These are phyloP conservation scores for Diplodia corticola DNA, from an alignment of 2,329 filamentous ascomycete genomes.

Conservation along the genomic window DNA sequence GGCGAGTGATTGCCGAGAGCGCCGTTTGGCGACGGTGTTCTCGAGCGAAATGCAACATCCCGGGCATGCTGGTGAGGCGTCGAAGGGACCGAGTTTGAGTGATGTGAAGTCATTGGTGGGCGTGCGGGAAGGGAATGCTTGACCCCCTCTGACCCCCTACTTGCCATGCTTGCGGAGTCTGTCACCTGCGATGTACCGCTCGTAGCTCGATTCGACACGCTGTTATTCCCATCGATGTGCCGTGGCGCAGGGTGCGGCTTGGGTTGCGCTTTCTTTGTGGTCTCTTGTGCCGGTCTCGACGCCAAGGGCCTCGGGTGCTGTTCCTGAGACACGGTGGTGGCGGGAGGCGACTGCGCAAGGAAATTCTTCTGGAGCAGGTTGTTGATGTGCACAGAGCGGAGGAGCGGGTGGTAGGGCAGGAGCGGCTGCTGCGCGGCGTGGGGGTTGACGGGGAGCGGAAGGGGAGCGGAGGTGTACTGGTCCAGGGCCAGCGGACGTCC, in stretches of 20 bases:
- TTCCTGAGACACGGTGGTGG: constrained; percentile 44
- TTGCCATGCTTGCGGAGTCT: constrained; percentile 33
- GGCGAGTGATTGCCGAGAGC: constrained; percentile 78
- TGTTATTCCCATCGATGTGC: constrained; percentile 42
- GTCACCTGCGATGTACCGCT: constrained; percentile 42
- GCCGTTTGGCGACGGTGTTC: constrained; percentile 75
- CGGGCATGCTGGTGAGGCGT: constrained; percentile 88
- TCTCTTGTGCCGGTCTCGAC: constrained; percentile 17
- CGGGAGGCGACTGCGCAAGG: constrained; percentile 29
- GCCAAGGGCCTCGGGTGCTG: constrained; percentile 20
- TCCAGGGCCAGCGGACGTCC: constrained; percentile 24
- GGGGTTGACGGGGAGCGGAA: constrained; percentile 23
- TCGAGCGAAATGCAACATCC: constrained; percentile 75
- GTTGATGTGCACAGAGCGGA: constrained; percentile 32
- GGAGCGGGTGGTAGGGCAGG: constrained; percentile 32
- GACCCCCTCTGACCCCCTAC: constrained; percentile 33
- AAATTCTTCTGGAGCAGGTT: constrained; percentile 29
- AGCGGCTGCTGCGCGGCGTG: constrained; percentile 27
- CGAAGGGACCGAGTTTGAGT: constrained; percentile 89
- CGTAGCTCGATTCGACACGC: constrained; percentile 34
- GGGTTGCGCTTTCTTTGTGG: constrained; percentile 34
- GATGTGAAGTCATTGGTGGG: constrained; percentile 57
- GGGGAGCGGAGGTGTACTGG: constrained; percentile 22
- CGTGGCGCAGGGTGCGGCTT: constrained; percentile 30
- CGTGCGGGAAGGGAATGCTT: constrained; percentile 39